Evolutionary conservation across 257 asterid species (phyloP), one percentile per base, ranked within the genome.

Genomic region (Sherardia arvensis): DNA sequence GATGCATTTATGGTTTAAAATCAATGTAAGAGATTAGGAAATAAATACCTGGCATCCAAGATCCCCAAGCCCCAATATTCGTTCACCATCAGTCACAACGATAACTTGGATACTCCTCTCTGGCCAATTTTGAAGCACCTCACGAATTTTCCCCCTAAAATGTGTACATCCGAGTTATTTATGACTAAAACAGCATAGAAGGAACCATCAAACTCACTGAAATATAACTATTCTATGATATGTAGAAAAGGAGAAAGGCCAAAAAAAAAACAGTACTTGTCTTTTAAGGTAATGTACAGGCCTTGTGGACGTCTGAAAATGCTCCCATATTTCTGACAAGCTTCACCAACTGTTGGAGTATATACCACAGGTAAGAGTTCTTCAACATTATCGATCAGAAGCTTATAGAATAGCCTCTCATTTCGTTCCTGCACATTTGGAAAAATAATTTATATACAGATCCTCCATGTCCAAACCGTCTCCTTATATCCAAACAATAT

Each of bases 61-160:
- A 79, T 91, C 98, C 27, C 98, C 98, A 21, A 91, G 98, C 21
- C 98, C 98, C 66, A 91, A 77, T 72, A 91, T 91, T 55, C 98
- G 90, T 76, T 88, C 98, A 32, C 98, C 98, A 61, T 91, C 98
- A 26, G 98, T 91, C 23, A 91, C 96, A 59, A 91, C 98, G 51
- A 91, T 91, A 60, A 91, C 98, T 77, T 91, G 95, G 69, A 91
- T 87, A 15, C 80, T 72, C 81, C 80, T 91, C 70, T 85, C 94
- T 6, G 95, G 96, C 98, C 98, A 91, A 72, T 91, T 91, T 75
- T 83, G 88, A 83, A 91, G 78, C 61, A 88, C 92, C 82, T 91
- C 90, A 63, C 82, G 95, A 72, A 91, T 74, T 78, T 69, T 85
- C 49, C 98, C 96, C 90, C 98, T 91, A 69, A 36, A 64, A 54